Base-by-base conservation (phyloP, 805 yeast genomes). In the Pichia heedii region DNA sequence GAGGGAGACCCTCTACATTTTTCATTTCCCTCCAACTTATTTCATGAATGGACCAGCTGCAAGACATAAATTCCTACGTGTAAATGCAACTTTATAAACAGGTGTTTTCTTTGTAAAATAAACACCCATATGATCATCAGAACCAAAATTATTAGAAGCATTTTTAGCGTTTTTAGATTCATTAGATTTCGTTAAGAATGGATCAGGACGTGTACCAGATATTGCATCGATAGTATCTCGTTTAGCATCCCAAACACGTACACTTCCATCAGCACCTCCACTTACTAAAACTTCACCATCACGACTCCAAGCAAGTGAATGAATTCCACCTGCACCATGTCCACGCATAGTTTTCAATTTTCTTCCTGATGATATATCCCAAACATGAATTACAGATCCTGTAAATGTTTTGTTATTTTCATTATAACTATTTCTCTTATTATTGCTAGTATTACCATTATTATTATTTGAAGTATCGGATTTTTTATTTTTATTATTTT, bases 171-270 rank as follows among this genome's bases (percentile, higher is more conserved):
- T 54, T 40, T 47, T 46, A 48, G 46, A 20, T 44, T 44, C 27
- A 42, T 41, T 36, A 16, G 33, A 16, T 33, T 32, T 22, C 5
- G 33, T 32, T 2, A 6, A 9, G 53, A 77, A 76, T 22, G 82
- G 76, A 58, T 85, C 96, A 24, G 67, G 67, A 40, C 61, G 62
- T 4, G 38, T 21, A 21, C 45, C 47, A 12, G 30, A 16, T 20
- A 37, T 22, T 12, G 44, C 20, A 54, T 88, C 96, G 42, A 73
- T 71, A 0, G 97, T 87, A 42, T 86, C 87, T 54, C 79, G 77
- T 60, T 84, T 87, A 41, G 87, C 79, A 62, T 93, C 97, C 99
- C 99, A 93, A 4, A 88, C 95, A 51, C 98, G 74, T 3, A 93
- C 94, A 2, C 94, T 80, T 58, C 81, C 79, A 66, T 93, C 98